A percentile compares a stretch with the other conserved stretches of the same genome.
Evolutionary conservation across 2,329 filamentous ascomycete genomes (phyloP).

Genomic region (Thermochaetoides dissita): DNA sequence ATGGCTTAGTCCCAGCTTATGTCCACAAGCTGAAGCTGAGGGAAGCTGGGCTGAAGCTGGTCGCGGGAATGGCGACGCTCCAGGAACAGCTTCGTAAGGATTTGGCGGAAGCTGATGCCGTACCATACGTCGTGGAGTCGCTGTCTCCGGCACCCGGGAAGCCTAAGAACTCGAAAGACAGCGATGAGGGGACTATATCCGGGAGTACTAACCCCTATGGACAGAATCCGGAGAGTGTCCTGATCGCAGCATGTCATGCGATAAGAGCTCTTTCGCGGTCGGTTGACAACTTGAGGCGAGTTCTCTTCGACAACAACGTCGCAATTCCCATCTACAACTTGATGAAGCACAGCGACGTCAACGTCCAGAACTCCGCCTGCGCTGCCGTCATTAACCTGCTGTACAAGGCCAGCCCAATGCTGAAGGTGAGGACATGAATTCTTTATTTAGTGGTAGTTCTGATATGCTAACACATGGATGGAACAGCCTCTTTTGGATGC

Average conservation of each 20-base stretch:
- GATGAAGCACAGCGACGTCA: conserved; percentile 57
- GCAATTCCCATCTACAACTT: conserved; percentile 64
- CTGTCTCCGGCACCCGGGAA: conserved; percentile 44
- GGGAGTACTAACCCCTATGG: conserved; percentile 37
- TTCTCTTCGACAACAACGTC: conserved; percentile 73
- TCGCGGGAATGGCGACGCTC: conserved; percentile 68
- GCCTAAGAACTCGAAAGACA: conserved; percentile 30
- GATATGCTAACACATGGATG: conserved; percentile 11
- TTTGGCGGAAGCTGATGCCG: conserved; percentile 67
- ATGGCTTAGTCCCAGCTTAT: conserved; percentile 45
- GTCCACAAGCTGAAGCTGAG: conserved; percentile 63
- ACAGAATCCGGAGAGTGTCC: conserved; percentile 58
- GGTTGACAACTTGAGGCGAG: conserved; percentile 69
- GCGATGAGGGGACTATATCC: conserved; percentile 20
- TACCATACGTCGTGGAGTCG: conserved; percentile 73
- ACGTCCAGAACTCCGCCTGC: conserved; percentile 76
- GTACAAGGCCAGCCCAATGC: conserved; percentile 80
- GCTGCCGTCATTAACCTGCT: conserved; percentile 75
- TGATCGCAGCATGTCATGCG: conserved; percentile 74
- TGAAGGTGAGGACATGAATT: conserved; percentile 46
- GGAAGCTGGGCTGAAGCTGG: conserved; percentile 60
- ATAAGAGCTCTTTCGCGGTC: conserved; percentile 73
- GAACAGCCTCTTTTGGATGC: conserved; percentile 55
- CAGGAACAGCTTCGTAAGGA: conserved; percentile 75
- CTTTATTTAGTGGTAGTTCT: no score